Evolutionary conservation across 2,329 filamentous ascomycete species (phyloP), one percentile per base, ranked within the genome.

Genomic region (Peltaster fructicola): DNA sequence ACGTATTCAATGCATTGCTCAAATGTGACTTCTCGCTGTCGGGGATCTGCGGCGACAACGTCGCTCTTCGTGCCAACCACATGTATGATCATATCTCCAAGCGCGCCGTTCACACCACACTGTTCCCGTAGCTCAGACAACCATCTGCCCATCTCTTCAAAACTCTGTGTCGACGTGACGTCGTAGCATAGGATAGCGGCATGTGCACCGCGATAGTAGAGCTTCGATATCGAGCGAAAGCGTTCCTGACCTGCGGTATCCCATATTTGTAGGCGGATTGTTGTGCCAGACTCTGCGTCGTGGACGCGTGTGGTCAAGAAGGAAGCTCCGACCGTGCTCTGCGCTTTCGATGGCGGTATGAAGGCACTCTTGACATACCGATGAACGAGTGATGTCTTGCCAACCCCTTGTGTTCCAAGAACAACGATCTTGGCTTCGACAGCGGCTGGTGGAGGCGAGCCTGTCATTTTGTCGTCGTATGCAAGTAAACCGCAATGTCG

Each of bases 51-150:
- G 19, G 82, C 74, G 24, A 93, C 84, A 21, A 95, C 71, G 51
- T 98, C 85, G 32, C 77, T 73, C 49, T 91, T 91, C 7, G 81
- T 95, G 35, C 85, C 88, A 6, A 95, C 84, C n/a, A 93, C 76
- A 48, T 93, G 84, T 4, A 93, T 65, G 23, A 93, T 74, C 25
- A 90, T 73, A 38, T 84, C 77, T 30, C 72, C 36, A 8, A 30
- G 28, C 8, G 25, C 31, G 10, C 36, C 36, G n/a, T 21, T 23
- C 2, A 25, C 12, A 24, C 33, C 29, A 8, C 85, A 65, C 46
- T 88, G 84, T 34, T 70, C 67, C 39, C 80, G 74, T 28, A 92
- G 66, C 54, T 93, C 84, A 32, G 65, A 68, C 33, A 93, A 65
- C 84, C 84, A 93, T 28, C 75, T 66, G 43, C 80, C 81, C 81